Evolutionary conservation across 305 asterid genomes (phyloP), one percentile per base, ranked within the genome.

Genomic region (Fraxinus nigra): DNA sequence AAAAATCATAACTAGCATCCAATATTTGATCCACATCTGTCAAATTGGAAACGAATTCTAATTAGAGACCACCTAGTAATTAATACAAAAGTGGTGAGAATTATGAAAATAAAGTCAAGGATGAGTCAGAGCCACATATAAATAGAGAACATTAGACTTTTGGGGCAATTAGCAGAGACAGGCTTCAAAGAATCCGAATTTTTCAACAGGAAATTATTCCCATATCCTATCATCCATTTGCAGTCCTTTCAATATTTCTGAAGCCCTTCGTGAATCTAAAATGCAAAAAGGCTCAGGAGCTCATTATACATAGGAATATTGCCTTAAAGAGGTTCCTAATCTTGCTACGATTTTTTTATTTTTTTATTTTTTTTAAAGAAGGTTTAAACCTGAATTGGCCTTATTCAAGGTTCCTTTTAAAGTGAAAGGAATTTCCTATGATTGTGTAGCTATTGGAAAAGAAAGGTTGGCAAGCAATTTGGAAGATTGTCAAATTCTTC

Each of bases 1-100:
- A 91, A 80, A 96, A 92, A 85, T 96, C 99, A 75, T 86, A 93
- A 88, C 95, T 92, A 79, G 91, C 85, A 35, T 85, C 97, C 85
- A 85, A 38, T 82, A 93, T 84, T 74, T 92, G 93, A 82, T 87
- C 89, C 73, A 86, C 87, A 86, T 88, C 99, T 93, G 97, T 84
- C 84, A 82, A 82, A 82, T 78, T 76, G 81, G 80, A 26, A 81
- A 80, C 30, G 37, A 83, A 70, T 59, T 54, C 63, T 37, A 37
- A 77, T 86, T 46, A 87, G 84, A 72, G n/a, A 82, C 14, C 30
- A 76, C 13, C 8, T 4, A 67, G 37, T 67, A 28, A 28, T 26
- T 10, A 28, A 28, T 67, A 67, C 74, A 67, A 28, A 67, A 67
- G 74, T 5, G 20, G 32, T 30, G 14, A 33, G 7, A 67, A 67